Conservation (phyloP, 345 rosid genomes). For the Triadica sebifera region DNA sequence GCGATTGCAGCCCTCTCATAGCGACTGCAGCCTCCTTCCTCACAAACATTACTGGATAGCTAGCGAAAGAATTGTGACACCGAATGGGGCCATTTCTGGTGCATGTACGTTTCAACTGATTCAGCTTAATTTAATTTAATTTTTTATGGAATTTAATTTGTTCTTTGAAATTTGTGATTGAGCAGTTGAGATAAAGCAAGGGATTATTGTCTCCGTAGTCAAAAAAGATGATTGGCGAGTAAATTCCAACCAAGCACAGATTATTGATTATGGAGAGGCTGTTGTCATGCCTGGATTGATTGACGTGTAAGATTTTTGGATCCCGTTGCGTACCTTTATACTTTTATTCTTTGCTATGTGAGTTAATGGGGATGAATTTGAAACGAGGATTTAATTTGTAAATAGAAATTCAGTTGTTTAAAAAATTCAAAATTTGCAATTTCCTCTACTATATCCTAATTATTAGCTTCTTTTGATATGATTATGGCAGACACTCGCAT, state of each 20-base stretch:
- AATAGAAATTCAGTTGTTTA: neutral
- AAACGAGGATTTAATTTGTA: neutral
- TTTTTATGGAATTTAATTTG: neutral
- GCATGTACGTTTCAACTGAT: conserved; percentile 49
- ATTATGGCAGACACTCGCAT: conserved; percentile 69
- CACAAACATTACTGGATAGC: conserved; percentile 66
- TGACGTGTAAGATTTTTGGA: conserved; percentile 64
- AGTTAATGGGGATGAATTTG: neutral
- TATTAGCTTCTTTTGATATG: conserved; percentile 5
- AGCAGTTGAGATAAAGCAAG: conserved; percentile 72
- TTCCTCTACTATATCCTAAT: neutral
- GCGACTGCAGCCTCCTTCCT: conserved; percentile 70
- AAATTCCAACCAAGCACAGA: conserved; percentile 39
- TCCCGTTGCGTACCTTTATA: conserved; percentile 1
- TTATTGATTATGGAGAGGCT: conserved; percentile 77
- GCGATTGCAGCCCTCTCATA: conserved; percentile 33
- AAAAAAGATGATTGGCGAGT: conserved; percentile 61
- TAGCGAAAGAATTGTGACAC: conserved; percentile 73
- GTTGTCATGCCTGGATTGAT: conserved; percentile 94
- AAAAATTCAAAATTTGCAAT: neutral
- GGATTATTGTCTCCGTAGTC: conserved; percentile 54
- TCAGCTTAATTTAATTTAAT: neutral
- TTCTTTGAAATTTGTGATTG: neutral
- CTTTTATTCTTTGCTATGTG: neutral
- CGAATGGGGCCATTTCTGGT: conserved; percentile 61